phyloP scores from a whole-genome alignment of 352 stramenopile species.

The Pythium plurisporium region DNA sequence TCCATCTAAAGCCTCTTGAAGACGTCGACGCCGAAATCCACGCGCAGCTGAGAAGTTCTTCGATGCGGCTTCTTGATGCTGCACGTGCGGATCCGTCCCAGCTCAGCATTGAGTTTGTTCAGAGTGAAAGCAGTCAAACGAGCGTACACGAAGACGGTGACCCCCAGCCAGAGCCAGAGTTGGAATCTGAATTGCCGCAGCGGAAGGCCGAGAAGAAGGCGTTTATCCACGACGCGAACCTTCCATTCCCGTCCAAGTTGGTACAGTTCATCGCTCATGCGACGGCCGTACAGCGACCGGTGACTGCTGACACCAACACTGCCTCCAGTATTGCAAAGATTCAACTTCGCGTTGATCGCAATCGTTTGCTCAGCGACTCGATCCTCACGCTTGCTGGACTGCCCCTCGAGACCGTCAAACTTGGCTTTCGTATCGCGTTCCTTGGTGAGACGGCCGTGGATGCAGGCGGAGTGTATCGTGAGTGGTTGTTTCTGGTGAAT shows the following conservation, averaged over 20 bases:
- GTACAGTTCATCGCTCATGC: slow-evolving; percentile 10
- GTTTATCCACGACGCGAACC: slow-evolving; percentile 4
- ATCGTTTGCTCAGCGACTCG: slow-evolving; percentile 54
- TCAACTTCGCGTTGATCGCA: slow-evolving; percentile 10
- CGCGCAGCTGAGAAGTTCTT: background rate
- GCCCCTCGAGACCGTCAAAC: slow-evolving; percentile 32
- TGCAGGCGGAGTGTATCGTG: slow-evolving; percentile 46
- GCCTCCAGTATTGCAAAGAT: background rate
- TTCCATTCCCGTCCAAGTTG: slow-evolving; percentile 13
- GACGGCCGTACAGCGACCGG: background rate
- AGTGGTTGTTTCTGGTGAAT: slow-evolving; percentile 52
- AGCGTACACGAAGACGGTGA: background rate
- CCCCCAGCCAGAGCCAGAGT: no score
- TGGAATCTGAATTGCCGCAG: background rate
- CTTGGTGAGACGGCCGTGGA: slow-evolving; percentile 40
- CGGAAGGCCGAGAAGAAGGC: slow-evolving; percentile 2
- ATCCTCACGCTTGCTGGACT: slow-evolving; percentile 52
- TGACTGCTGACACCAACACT: background rate
- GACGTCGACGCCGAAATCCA: slow-evolving; percentile 1
- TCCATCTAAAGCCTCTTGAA: background rate
- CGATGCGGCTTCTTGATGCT: slow-evolving; percentile 2
- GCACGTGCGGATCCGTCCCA: background rate
- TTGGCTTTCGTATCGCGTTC: slow-evolving; percentile 45
- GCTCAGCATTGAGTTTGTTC: background rate
- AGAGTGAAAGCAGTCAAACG: no score